A percentile compares a stretch with the other conserved stretches of the same genome.
Evolutionary conservation across 2,329 filamentous ascomycete genomes (phyloP).

Genomic region (Neoascochyta sp.): DNA sequence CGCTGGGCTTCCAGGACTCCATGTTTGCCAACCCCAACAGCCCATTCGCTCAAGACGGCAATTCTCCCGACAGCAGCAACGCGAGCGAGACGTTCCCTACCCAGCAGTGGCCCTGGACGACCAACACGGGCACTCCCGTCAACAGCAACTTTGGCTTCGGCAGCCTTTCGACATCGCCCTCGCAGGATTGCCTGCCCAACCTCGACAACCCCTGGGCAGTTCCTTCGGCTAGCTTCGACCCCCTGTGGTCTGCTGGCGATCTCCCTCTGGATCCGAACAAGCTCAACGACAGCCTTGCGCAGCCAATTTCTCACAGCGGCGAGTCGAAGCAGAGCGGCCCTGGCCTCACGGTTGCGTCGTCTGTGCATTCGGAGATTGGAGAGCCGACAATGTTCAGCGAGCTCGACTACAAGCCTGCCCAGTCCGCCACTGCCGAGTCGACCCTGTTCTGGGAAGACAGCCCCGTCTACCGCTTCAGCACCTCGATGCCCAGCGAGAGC

Average conservation of each 20-base stretch:
- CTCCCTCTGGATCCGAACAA: slow-evolving; percentile 40
- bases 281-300: slow-evolving; percentile 31
- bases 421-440: slow-evolving; percentile 30
- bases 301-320: slow-evolving; percentile 41
- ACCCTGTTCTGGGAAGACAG: slow-evolving; percentile 40
- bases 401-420: slow-evolving; percentile 31
- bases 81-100: slow-evolving; percentile 29
- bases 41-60: slow-evolving; percentile 26
- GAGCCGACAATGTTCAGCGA: slow-evolving; percentile 34
- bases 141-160: slow-evolving; percentile 32
- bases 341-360: slow-evolving; percentile 40
- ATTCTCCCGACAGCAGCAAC: slow-evolving; percentile 33
- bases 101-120: slow-evolving; percentile 35
- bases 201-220: slow-evolving; percentile 36
- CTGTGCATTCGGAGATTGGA: slow-evolving; percentile 41
- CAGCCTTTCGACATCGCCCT: slow-evolving; percentile 39
- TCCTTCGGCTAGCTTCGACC: slow-evolving; percentile 34
- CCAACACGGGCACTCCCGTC: slow-evolving; percentile 21
- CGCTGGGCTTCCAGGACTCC: slow-evolving; percentile 23
- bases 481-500: slow-evolving; percentile 21
- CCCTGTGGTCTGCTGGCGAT: slow-evolving; percentile 40
- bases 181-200: slow-evolving; percentile 37
- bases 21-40: slow-evolving; percentile 26
- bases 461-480: slow-evolving; percentile 31
- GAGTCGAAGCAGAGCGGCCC: slow-evolving; percentile 41